Base-by-base conservation (phyloP, 306 rosid genomes). In the Medicago arabica region DNA sequence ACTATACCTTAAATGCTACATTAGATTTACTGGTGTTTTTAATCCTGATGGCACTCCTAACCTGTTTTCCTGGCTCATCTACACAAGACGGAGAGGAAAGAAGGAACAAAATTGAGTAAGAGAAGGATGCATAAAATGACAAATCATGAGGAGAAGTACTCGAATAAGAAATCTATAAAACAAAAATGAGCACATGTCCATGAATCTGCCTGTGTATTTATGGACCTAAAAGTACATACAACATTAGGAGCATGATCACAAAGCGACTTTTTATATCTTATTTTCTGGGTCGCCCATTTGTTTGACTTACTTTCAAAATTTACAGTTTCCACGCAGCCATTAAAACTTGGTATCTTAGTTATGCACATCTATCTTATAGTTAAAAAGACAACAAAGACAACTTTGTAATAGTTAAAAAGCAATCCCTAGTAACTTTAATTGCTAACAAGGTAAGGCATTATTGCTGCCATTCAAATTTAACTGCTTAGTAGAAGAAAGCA, bases 51-150 rank as follows among this genome's bases (percentile, higher is more conserved):
- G 99, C 99, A 85, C 99, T 96, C 86, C 92, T 82, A 47, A 84
- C 99, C 88, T 96, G 99, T 84, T 92, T 96, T 18, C 98, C 98
- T 2, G 97, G 97, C 76, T 92, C 98, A 83, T 89, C 99, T 96
- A 67, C 87, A 92, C 31, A 80, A 65, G 39, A 72, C 41, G 28
- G 38, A 18, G 62, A 44, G 58, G 21, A 65, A 74, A 72, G 14
- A 53, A 55, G 44, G 39, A 17, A 54, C 19, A 49, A 49, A 41
- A 49, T 40, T 36, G 13, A 28, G 46, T 36, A 40, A 50, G 21
- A 53, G 39, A 78, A 79, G 55, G 16, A 65, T 23, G 76, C 69
- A 17, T 53, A 68, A 55, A 44, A 53, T 18, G 47, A 39, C 13
- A 41, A 65, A 76, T 71, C 70, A 69, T 25, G 34, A 46, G 16